These are phyloP conservation scores for Coprinopsis cinerea DNA, from an alignment of 768 basidiomycete genomes.

Conservation along the genomic window DNA sequence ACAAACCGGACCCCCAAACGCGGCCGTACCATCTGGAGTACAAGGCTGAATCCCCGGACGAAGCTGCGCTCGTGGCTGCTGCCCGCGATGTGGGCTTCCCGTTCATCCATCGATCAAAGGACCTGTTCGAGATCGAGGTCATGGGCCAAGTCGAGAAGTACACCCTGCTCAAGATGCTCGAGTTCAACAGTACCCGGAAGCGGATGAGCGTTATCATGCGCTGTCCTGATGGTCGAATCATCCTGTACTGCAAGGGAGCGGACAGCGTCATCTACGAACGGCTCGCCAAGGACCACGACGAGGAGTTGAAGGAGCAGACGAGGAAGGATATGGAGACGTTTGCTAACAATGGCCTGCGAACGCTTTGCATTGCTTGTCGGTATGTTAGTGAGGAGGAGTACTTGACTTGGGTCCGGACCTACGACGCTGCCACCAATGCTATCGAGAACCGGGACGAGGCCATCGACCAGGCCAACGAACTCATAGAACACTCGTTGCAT, in stretches of 20 bases:
- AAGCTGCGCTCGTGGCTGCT: slow-evolving; percentile 88
- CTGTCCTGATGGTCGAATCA: slow-evolving; percentile 71
- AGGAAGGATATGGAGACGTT: slow-evolving; percentile 86
- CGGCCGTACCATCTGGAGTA: slow-evolving; percentile 70
- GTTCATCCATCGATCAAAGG: slow-evolving; percentile 72
- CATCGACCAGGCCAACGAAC: slow-evolving; percentile 81
- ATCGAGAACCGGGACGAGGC: slow-evolving; percentile 83
- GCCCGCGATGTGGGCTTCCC: slow-evolving; percentile 93
- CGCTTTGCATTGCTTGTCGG: slow-evolving; percentile 83
- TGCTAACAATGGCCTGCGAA: slow-evolving; percentile 88
- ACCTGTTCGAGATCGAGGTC: slow-evolving; percentile 81
- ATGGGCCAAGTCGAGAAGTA: slow-evolving; percentile 85
- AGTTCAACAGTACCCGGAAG: slow-evolving; percentile 93
- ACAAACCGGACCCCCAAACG: slow-evolving; percentile 56
- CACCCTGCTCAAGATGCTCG: slow-evolving; percentile 72
- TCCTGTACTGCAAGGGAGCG: slow-evolving; percentile 95
- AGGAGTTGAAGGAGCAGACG: slow-evolving; percentile 68
- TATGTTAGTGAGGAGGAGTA: slow-evolving; percentile 82
- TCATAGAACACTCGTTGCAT: slow-evolving; percentile 75
- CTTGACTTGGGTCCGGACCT: slow-evolving; percentile 66
- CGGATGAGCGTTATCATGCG: slow-evolving; percentile 93
- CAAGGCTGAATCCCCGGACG: slow-evolving; percentile 96
- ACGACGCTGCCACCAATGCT: slow-evolving; percentile 77
- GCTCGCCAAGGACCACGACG: slow-evolving; percentile 71
- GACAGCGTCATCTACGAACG: slow-evolving; percentile 92